Percentiles rank a stretch among this genome's conserved stretches.
phyloP scores from a whole-genome alignment of 78 protist genomes.

The Planoprotostelium fungivorum region DNA sequence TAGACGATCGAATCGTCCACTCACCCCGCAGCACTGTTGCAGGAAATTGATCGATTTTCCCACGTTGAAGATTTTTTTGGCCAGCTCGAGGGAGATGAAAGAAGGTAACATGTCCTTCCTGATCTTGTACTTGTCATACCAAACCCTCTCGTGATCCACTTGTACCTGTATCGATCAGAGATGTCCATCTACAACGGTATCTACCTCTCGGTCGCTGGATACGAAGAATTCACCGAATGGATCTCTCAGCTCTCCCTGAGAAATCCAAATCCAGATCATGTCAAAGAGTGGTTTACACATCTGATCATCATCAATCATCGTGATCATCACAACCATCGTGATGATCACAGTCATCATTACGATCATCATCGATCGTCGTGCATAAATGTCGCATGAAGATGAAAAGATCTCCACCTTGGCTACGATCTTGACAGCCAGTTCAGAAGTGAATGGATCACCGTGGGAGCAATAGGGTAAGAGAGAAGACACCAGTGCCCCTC shows the following conservation, averaged over 20 bases:
- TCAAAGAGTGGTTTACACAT: slow-evolving; percentile 39
- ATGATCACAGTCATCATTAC: slow-evolving; percentile 1
- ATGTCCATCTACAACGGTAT: neutral
- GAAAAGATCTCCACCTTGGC: slow-evolving; percentile 41
- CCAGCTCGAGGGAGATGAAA: slow-evolving; percentile 3
- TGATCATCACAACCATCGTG: neutral
- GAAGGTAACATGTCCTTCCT: slow-evolving; percentile 2
- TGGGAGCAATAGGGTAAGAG: neutral
- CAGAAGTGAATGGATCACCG: slow-evolving; percentile 10
- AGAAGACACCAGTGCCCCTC: slow-evolving; percentile 2
- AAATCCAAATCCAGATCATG: slow-evolving; percentile 43
- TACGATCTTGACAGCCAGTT: neutral
- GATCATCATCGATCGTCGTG: neutral
- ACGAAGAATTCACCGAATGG: slow-evolving; percentile 59
- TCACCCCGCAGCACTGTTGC: slow-evolving; percentile 45
- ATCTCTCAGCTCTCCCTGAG: slow-evolving; percentile 51
- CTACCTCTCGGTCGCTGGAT: neutral
- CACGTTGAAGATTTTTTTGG: slow-evolving; percentile 28
- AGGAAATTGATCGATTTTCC: slow-evolving; percentile 76
- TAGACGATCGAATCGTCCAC: neutral
- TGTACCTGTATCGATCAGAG: neutral
- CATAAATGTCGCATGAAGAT: slow-evolving; percentile 18
- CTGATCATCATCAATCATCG: neutral
- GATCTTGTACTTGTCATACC: slow-evolving; percentile 30
- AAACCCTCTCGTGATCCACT: slow-evolving; percentile 4